Conservation (phyloP, 441 rosid genomes). For the Jatropha multifida region DNA sequence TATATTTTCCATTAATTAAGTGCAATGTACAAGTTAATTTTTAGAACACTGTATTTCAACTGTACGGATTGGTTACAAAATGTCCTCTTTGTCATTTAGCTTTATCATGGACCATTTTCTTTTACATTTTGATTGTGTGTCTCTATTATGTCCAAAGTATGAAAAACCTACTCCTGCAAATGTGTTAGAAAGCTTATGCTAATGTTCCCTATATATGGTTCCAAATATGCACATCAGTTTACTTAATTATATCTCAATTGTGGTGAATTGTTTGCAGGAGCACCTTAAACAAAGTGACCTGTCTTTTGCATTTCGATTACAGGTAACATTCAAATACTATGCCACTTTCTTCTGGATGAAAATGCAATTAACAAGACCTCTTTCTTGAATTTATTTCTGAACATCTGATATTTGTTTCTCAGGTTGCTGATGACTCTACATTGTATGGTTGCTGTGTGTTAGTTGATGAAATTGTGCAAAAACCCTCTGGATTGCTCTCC, state of each 20-base stretch:
- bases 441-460: slow-evolving; percentile 92
- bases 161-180: background rate
- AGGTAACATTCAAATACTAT: slow-evolving; percentile 48
- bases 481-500: slow-evolving; percentile 91
- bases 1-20: background rate
- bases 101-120: background rate
- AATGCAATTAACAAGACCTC: background rate
- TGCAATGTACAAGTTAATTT: background rate
- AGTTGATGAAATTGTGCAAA: slow-evolving; percentile 89
- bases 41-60: background rate
- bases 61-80: background rate
- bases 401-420: slow-evolving; percentile 21
- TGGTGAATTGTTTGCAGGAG: slow-evolving; percentile 60
- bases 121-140: background rate
- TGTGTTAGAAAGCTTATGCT: background rate
- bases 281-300: slow-evolving; percentile 90
- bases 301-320: slow-evolving; percentile 92
- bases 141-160: background rate
- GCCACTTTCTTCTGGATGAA: background rate
- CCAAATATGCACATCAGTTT: background rate
- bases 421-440: slow-evolving; percentile 96
- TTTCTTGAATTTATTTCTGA: background rate
- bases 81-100: background rate
- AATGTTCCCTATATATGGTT: background rate
- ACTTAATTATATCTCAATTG: background rate